Percentiles rank a stretch among this genome's conserved stretches.
Evolutionary conservation across 495 filamentous ascomycete species (phyloP).

Genomic region (Penicillium crystallinum): DNA sequence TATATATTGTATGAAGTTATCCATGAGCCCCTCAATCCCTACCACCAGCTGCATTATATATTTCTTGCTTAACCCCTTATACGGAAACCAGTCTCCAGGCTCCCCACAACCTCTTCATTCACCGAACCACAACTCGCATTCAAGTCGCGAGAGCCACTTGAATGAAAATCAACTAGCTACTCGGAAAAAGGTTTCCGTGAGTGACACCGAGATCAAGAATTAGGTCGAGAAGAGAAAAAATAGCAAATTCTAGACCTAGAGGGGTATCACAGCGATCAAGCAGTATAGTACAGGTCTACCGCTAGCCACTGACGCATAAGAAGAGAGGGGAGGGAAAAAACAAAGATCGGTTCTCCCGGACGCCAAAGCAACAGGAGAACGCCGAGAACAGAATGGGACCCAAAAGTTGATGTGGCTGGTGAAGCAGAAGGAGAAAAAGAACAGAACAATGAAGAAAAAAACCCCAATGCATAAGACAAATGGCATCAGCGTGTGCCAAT

Average conservation of each 20-base stretch:
- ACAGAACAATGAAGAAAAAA: background rate
- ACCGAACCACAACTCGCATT: constrained; percentile 9
- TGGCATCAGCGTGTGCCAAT: background rate
- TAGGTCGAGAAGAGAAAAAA: background rate
- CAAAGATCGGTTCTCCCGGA: background rate
- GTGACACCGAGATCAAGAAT: background rate
- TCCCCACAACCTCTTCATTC: constrained; percentile 11
- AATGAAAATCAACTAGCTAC: background rate
- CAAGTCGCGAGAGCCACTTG: background rate
- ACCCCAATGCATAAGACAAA: background rate
- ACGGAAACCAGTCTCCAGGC: constrained; percentile 21
- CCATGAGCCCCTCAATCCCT: too few species aligned
- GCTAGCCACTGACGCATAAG: constrained; percentile 16
- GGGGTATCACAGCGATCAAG: constrained; percentile 30
- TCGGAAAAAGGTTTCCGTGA: constrained; percentile 16
- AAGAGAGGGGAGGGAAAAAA: constrained; percentile 1
- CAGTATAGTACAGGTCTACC: constrained; percentile 31
- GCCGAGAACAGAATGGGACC: background rate
- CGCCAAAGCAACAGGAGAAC: constrained; percentile 2
- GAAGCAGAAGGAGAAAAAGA: background rate
- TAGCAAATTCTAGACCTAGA: constrained; percentile 17
- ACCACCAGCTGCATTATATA: too few species aligned
- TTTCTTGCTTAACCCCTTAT: background rate
- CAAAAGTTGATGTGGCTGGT: background rate
- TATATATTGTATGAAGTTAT: too few species aligned